A percentile compares a stretch with the other conserved stretches of the same genome.
Conservation (phyloP, 306 rosid genomes). For the Canavalia ensiformis region DNA sequence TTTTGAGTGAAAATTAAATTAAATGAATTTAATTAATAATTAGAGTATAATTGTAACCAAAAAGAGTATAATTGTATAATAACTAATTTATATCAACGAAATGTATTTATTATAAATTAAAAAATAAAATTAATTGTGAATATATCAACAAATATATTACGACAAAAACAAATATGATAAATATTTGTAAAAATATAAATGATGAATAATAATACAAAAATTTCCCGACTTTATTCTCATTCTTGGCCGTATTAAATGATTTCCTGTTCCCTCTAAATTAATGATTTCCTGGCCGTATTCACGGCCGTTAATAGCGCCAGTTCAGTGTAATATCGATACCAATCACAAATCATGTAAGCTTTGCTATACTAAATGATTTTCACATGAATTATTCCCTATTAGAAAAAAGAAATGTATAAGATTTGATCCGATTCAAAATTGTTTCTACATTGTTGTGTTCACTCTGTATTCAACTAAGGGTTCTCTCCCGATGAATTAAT, state of each 20-base stretch:
- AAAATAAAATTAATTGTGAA: no score
- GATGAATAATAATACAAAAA: background rate
- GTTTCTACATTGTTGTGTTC: conserved; percentile 7
- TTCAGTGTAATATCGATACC: background rate
- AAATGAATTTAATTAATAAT: no score
- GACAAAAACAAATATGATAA: no score
- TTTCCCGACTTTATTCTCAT: background rate
- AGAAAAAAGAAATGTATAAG: background rate
- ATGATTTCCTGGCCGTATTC: background rate
- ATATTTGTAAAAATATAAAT: background rate
- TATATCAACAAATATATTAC: no score
- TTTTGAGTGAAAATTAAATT: no score
- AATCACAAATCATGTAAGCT: background rate
- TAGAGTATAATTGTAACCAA: no score
- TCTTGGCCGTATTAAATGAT: no score
- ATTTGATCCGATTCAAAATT: conserved; percentile 39
- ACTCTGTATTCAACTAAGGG: conserved; percentile 17
- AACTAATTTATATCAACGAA: no score
- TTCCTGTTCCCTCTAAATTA: background rate
- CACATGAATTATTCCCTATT: background rate
- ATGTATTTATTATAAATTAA: no score
- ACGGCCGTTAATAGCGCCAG: background rate
- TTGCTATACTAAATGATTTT: background rate
- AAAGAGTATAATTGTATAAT: no score
- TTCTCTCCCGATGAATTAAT: conserved; percentile 6